Percentiles rank a stretch among this genome's conserved stretches.
Evolutionary conservation across 2,329 filamentous ascomycete genomes (phyloP).

Genomic region (Cladosporium sp.): DNA sequence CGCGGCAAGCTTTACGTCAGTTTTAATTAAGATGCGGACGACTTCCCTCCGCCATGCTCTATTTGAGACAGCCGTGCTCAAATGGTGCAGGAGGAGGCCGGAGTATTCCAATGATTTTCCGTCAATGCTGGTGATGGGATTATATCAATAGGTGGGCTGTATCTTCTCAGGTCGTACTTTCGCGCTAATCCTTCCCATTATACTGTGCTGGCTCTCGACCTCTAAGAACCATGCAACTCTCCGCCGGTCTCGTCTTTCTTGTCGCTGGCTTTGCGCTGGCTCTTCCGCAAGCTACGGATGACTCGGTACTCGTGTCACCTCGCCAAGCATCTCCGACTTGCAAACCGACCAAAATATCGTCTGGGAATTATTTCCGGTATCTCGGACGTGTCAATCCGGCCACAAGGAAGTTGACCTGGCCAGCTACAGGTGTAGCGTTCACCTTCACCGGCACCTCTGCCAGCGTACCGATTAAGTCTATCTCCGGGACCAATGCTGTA

Average conservation of each 20-base stretch:
- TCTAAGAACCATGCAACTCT: neutral
- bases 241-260: neutral
- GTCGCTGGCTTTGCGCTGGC: neutral
- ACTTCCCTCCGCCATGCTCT: constrained; percentile 1
- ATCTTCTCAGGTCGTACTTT: too few species aligned
- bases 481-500: constrained; percentile 32
- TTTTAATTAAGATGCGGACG: neutral
- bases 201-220: neutral
- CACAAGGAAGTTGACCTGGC: constrained; percentile 44
- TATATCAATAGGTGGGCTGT: too few species aligned
- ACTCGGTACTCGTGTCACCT: neutral
- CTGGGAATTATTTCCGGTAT: constrained; percentile 21
- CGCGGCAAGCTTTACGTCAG: neutral
- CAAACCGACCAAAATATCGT: neutral
- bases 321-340: neutral
- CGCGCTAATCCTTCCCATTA: too few species aligned
- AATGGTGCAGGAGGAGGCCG: neutral
- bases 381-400: constrained; percentile 42
- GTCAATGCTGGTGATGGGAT: too few species aligned
- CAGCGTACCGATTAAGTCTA: constrained; percentile 32
- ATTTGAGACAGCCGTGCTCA: neutral
- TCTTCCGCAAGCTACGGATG: neutral
- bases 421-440: constrained; percentile 41
- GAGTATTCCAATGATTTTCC: neutral
- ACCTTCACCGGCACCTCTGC: constrained; percentile 40